Evolutionary conservation across 495 filamentous ascomycete genomes (phyloP).

Genomic region (Apodospora peruviana): DNA sequence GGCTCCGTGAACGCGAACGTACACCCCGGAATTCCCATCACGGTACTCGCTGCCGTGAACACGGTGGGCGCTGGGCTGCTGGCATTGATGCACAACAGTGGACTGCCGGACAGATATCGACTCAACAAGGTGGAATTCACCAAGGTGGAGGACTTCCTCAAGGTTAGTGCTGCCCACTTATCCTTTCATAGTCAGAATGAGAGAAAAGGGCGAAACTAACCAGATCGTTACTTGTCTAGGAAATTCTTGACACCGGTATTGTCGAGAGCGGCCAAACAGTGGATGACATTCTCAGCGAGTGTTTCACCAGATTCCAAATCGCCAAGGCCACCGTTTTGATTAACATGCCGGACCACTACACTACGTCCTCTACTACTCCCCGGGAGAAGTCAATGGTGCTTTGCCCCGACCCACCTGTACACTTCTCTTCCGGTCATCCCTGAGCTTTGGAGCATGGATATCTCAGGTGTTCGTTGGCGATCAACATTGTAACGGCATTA

Average conservation of each 20-base stretch:
- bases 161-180: slow-evolving; percentile 16
- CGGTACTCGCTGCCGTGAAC: slow-evolving; percentile 42
- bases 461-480: neutral
- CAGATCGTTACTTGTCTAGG: too few species aligned
- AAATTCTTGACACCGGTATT: slow-evolving; percentile 39
- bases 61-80: slow-evolving; percentile 44
- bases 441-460: neutral
- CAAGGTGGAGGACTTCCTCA: slow-evolving; percentile 41
- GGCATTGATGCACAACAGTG: slow-evolving; percentile 46
- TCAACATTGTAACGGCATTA: neutral
- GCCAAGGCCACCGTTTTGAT: slow-evolving; percentile 37
- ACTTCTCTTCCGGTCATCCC: slow-evolving; percentile 3
- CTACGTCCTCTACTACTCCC: neutral
- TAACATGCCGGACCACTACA: slow-evolving; percentile 39
- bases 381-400: slow-evolving; percentile 7
- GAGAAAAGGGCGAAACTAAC: neutral
- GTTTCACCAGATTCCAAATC: slow-evolving; percentile 32
- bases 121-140: slow-evolving; percentile 39
- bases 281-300: slow-evolving; percentile 34
- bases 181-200: neutral
- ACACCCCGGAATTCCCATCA: slow-evolving; percentile 30
- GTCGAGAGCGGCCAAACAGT: slow-evolving; percentile 30
- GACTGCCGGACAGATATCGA: slow-evolving; percentile 43
- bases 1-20: slow-evolving; percentile 26
- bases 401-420: slow-evolving; percentile 12